Base-by-base conservation (phyloP, 1,284 basidiomycete species). In the Ustilago cynodontis region DNA sequence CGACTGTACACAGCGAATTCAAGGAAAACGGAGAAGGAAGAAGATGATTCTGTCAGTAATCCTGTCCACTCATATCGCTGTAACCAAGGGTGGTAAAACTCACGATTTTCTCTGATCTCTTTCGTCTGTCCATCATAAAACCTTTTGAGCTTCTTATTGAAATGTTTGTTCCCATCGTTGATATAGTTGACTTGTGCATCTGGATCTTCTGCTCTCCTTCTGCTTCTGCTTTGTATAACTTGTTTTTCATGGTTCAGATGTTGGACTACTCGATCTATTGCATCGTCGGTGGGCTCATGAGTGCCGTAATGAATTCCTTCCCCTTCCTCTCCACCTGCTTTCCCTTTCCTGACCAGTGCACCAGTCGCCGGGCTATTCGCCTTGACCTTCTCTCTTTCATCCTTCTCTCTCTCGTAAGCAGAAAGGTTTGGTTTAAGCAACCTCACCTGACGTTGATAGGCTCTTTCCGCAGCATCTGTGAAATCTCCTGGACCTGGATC, bases 121-220 rank as follows among this genome's bases (percentile, higher is more conserved):
- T 93, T 88, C 1, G 96, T 99, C 85, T 98, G 96, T 85, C 96
- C 95, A 90, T 98, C 94, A 89, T 95, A 99, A 88, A 95, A 99
- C 71, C 96, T 90, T 22, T 93, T 92, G 88, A 98, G 94, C 93
- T 94, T 99, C 88, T 95, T 95, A 91, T 98, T 99, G 90, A 98
- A 99, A 59, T 96, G 94, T 82, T 94, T 92, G 88, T 99, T 99
- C 86, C 78, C 92, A 86, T 98, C 94, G 89, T 99, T 99, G 91
- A 99, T 99, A 86, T 99, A 99, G 14, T 94, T 98, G 86, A 99
- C 93, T 79, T 98, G 94, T 62, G 93, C 94, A 73, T 96, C 92
- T 59, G 93, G 92, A 82, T 98, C 94, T 87, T 96, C 95, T 85
- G 89, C 88, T 67, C 94, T 90, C 87, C 94, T 93, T 76, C 95